Base-by-base conservation (phyloP, 768 basidiomycete genomes). In the Hypsizygus marmoreus region DNA sequence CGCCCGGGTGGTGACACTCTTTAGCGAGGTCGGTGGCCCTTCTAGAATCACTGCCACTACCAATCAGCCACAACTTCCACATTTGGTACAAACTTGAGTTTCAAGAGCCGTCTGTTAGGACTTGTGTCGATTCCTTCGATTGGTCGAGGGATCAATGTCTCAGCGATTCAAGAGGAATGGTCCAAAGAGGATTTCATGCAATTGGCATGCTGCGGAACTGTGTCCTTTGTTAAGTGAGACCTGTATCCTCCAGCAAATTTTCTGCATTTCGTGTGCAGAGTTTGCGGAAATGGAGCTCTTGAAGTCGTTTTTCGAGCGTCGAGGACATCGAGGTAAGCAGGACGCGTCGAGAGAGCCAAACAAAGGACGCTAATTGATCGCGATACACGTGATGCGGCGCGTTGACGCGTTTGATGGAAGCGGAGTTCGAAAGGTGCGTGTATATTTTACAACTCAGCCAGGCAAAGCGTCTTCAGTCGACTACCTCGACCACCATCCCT, bases 381-480 rank as follows among this genome's bases (percentile, higher is more conserved):
- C 56, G 53, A 1, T 36, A 37, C 70, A 72, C 68, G 69, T 72
- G 70, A 62, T n/a, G 35, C 23, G 33, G 55, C 61, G 62, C 64
- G 63, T 68, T 67, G 53, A 67, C 65, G 65, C 62, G 62, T 65
- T 62, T 65, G 64, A 66, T 70, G 61, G 40, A 44, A 57, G 44
- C 72, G 70, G 67, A 71, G 69, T 65, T 65, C 62, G 54, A 70
- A 70, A 59, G 19, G n/a, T 36, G 40, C 22, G 23, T 43, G 39
- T 49, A 54, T 56, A 55, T 47, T 58, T 55, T 54, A 57, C 22
- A 33, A 53, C 54, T 51, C 57, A 52, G 59, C 57, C 24, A 34
- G 34, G 14, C 4, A 14, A 45, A 53, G 53, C 55, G 46, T 55
- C 45, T 58, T 43, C 50, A 49, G 57, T 55, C 54, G 48, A 59